Evolutionary conservation across 2,329 filamentous ascomycete species (phyloP), one percentile per base, ranked within the genome.

Genomic region (Tetracladium maxilliforme): DNA sequence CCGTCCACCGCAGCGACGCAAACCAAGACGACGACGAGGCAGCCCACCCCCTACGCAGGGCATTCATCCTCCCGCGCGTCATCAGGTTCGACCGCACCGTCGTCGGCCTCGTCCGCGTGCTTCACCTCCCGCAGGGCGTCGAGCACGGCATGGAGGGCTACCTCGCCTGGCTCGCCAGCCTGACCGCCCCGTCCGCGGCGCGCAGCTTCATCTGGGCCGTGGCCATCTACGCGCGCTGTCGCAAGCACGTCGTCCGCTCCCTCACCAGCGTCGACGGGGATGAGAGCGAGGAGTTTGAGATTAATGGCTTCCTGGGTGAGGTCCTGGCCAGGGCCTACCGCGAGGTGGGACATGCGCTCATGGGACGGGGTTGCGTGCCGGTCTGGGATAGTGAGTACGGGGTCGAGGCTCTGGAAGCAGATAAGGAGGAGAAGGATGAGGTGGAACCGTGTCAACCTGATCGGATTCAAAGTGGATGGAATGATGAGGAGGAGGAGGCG

Each of bases 151-250:
- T 50, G 11, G 37, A 42, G 1, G 23, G 27, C 7, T 51, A 49
- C 26, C 35, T 52, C 27, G 42, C 47, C 34, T 48, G 44, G 45
- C 31, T 51, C 19, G 35, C 44, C 2, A 30, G 29, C 12, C 31
- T 30, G 7, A 34, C 40, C 9, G 38, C 41, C 6, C 25, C 25
- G 7, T 36, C 37, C 13, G 35, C 46, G 4, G 27, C 32, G 10
- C 27, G 40, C 3, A 43, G 35, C 26, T 45, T 42, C 14, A 30
- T 42, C 20, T 52, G 45, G 45, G 46, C 40, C 3, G 36, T 35
- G 4, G 36, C 35, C 11, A 35, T 42, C 12, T 48, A 40, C 16
- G 28, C 43, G 7, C 43, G 45, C 13, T 32, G 33, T 4, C 37
- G 46, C 12, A 24, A 31, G 15, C 42, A 47, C 28, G 26, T 44